A percentile compares a stretch with the other conserved stretches of the same genome.
phyloP scores from a whole-genome alignment of 768 basidiomycete species.

The Coprinellus aureogranulatus region DNA sequence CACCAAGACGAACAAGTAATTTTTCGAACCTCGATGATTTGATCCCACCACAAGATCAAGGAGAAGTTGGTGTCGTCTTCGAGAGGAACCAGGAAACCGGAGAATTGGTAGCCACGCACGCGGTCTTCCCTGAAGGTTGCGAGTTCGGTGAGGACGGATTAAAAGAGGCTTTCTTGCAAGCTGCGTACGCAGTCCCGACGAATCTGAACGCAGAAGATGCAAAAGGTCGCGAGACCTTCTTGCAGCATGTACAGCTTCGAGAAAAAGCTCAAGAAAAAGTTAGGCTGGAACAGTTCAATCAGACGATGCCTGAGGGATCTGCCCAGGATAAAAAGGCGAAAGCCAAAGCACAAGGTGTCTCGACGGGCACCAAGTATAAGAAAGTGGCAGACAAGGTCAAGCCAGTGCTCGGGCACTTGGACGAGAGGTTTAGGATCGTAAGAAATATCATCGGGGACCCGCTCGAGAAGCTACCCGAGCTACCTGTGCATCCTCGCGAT shows the following conservation, averaged over 20 bases:
- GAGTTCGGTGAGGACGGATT: background rate
- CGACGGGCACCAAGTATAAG: constrained; percentile 27
- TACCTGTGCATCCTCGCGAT: constrained; percentile 16
- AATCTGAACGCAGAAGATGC: background rate
- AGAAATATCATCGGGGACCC: constrained; percentile 28
- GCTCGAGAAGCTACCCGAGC: constrained; percentile 17
- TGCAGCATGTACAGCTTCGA: no score
- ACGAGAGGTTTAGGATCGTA: constrained; percentile 22
- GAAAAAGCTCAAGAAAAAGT: no score
- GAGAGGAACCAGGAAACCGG: background rate
- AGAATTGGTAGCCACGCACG: background rate
- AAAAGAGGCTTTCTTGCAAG: background rate
- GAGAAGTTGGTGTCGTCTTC: constrained; percentile 14
- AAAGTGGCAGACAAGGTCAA: constrained; percentile 24
- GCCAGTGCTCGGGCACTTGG: constrained; percentile 20
- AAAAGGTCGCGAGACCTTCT: no score
- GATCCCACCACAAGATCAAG: constrained; percentile 4
- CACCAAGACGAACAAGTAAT: background rate
- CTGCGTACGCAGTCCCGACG: background rate
- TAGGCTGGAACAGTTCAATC: background rate
- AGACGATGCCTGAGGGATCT: background rate
- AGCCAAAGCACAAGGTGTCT: background rate
- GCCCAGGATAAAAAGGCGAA: background rate
- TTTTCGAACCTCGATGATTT: constrained; percentile 19
- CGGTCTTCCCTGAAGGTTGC: background rate